Percentiles rank a stretch among this genome's conserved stretches.
Conservation (phyloP, 495 filamentous ascomycete genomes). For the Poronia punctata region DNA sequence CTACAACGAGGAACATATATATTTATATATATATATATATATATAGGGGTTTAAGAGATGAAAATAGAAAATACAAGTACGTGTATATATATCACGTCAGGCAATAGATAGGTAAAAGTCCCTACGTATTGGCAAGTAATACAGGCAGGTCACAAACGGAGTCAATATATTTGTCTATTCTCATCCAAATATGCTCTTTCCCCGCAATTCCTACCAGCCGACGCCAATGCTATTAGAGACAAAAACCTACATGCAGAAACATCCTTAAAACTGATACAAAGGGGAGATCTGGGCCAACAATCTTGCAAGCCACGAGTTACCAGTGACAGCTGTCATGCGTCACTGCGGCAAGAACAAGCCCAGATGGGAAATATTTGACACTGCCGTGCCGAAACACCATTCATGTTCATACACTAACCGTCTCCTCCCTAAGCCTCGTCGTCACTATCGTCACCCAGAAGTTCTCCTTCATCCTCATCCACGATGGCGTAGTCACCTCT, state of each 20-base stretch:
- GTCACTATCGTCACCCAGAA: constrained; percentile 87
- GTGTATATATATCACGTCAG: background rate
- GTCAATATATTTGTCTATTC: too few species aligned
- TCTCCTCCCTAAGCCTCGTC: constrained; percentile 59
- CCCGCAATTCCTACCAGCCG: constrained; percentile 3
- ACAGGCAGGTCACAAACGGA: too few species aligned
- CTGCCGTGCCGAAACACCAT: too few species aligned
- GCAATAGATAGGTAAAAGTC: too few species aligned
- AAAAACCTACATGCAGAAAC: constrained; percentile 1
- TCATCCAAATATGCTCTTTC: too few species aligned
- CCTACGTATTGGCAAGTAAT: too few species aligned
- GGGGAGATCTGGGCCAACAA: too few species aligned
- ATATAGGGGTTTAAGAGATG: background rate
- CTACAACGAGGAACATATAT: background rate
- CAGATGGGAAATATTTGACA: too few species aligned
- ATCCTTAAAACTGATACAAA: too few species aligned
- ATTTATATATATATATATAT: background rate
- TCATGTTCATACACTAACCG: background rate
- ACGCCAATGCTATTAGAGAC: constrained; percentile 5
- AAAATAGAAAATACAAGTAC: too few species aligned
- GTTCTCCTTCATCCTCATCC: constrained; percentile 86
- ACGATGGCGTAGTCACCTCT: constrained; percentile 80
- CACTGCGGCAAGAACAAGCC: too few species aligned
- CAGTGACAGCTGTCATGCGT: background rate
- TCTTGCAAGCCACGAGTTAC: too few species aligned